Evolutionary conservation across 2,329 filamentous ascomycete genomes (phyloP).

Genomic region (Aschersonia sp.): DNA sequence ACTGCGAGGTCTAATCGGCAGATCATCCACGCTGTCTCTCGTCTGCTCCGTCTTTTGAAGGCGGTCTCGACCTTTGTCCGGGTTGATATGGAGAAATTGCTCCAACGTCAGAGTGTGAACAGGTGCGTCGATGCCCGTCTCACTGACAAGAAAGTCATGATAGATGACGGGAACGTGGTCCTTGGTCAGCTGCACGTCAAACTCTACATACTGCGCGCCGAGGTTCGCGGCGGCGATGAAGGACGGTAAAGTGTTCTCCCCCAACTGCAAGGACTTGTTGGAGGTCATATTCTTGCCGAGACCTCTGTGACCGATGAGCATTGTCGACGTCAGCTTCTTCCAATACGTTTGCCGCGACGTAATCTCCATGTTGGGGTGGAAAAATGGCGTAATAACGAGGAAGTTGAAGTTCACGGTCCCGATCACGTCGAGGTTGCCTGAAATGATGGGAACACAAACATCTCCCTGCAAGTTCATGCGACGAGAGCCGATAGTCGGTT

Average conservation of each 20-base stretch:
- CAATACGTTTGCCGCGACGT: conserved; percentile 89
- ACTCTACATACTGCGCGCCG: conserved; percentile 62
- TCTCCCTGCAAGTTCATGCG: conserved; percentile 90
- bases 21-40: conserved; percentile 1
- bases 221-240: conserved; percentile 94
- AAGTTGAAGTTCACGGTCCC: conserved; percentile 97
- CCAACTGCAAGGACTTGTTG: conserved; percentile 79
- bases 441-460: conserved; percentile 80
- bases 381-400: conserved; percentile 84
- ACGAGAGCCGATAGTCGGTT: conserved; percentile 67
- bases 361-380: conserved; percentile 85
- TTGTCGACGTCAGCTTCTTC: conserved; percentile 81
- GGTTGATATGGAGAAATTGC: conserved; percentile 83
- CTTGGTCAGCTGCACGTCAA: conserved; percentile 96
- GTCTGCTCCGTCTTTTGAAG: neutral
- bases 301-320: conserved; percentile 61
- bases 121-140: conserved; percentile 92
- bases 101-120: conserved; percentile 91
- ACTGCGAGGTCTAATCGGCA: conserved; percentile 12
- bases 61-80: conserved; percentile 24
- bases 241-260: conserved; percentile 89
- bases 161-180: conserved; percentile 97
- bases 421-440: conserved; percentile 75
- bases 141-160: conserved; percentile 94
- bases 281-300: conserved; percentile 81